Evolutionary conservation across 371 early-diverging fungal species (phyloP), one percentile per base, ranked within the genome.

Genomic region (Rhizopus delemar): DNA sequence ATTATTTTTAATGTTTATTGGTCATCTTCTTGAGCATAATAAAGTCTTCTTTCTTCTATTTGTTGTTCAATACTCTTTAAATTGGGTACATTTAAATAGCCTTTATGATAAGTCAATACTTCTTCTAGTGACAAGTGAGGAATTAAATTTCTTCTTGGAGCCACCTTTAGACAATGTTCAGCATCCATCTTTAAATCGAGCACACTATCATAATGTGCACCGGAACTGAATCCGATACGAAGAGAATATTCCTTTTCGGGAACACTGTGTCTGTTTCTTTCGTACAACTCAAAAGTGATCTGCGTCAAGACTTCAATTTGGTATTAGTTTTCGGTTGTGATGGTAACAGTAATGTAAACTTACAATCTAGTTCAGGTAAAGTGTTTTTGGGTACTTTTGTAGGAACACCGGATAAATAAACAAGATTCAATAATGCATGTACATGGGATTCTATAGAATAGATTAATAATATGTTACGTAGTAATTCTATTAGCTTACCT

Each of bases 211-310:
- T 91, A 90, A 60, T 93, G 91, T 6, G 97, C 95, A 16, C 98
- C 94, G 0, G 94, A 91, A 48, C 93, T 92, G 67, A 97, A 94
- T 8, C 90, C 94, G 29, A 98, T 84, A 13, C 97, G 81, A 16
- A 98, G 81, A 0, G 95, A 95, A 63, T 92, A 94, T 71, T 95
- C 95, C 46, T 81, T 83, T 8, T 77, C 70, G 7, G 56, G 53
- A 0, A 75, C 84, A 29, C 70, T 69, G 3, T 78, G 77, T 38
- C 87, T 84, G 51, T 85, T 88, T 38, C 97, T 83, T 71, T 97
- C 97, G 59, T 97, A 96, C 13, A 98, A 75, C 72, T 98, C 98
- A 69, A 98, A 95, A 6, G 94, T 95, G 53, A 98, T 96, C 58
- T 98, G 98, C 3, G 97, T 95, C 56, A 98, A 71, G 66, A 84